Base-by-base conservation (phyloP, 1,284 basidiomycete genomes). In the Pholiota adiposa region DNA sequence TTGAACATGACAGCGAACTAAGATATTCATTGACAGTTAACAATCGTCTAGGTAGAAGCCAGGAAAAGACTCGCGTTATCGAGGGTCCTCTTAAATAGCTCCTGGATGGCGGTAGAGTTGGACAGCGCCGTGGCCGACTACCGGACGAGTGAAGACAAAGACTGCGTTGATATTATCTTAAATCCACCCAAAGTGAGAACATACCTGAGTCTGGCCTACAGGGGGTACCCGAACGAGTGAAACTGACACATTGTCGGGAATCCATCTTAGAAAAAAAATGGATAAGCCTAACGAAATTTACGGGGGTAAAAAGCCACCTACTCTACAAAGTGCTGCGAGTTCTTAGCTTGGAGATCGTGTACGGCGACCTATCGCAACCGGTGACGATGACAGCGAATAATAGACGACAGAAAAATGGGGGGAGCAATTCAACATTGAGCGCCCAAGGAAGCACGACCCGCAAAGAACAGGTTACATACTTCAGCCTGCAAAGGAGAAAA, bases 31-130 rank as follows among this genome's bases (percentile, higher is more conserved):
- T 36, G n/a, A 23, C 25, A 38, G 46, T 58, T 6, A 41, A 11
- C 19, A 11, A 21, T 2, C 38, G 7, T 34, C 27, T 14, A 44
- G 46, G 31, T 12, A 23, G 14, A 31, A n/a, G 12, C 7, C 3
- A 40, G 18, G 3, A 38, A 27, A n/a, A 18, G 60, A 66, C 79
- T 46, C 58, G 88, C 87, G 66, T 84, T 83, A n/a, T 80, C 75
- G 59, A 92, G 81, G 51, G 83, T 93, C 33, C 96, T 85, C 73
- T 89, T 90, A 83, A 97, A 97, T 6, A 97, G 72, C 73, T 97
- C 95, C 75, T 96, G 93, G 60, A 96, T 90, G 56, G 92, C 84
- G 1, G 93, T 95, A 16, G 92, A 93, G 74, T 97, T 97, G 38
- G 89, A 83, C 29, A 97, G 82, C 54, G 90, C 90, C 11, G 92